Conservation (phyloP, 2,329 filamentous ascomycete genomes). For the Hypoxylon sp. region DNA sequence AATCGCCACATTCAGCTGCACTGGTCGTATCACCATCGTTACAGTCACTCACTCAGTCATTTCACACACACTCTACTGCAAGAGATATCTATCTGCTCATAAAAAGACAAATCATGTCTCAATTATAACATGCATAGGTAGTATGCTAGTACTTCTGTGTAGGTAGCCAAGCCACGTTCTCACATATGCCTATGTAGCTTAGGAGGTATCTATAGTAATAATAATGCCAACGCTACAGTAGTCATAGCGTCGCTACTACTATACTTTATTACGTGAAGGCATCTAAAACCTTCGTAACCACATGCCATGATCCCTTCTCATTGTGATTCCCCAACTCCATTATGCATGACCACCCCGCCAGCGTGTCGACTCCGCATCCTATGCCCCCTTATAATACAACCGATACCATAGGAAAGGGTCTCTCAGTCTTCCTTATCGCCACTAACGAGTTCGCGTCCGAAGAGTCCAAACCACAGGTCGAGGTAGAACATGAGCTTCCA, state of each 20-base stretch:
- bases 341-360: constrained; percentile 2
- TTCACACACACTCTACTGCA: too few relatives aligned
- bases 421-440: constrained; percentile 66
- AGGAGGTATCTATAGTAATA: constrained; percentile 25
- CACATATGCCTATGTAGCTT: too few relatives aligned
- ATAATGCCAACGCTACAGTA: constrained; percentile 1
- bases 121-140: too few relatives aligned
- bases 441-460: constrained; percentile 65
- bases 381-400: background rate
- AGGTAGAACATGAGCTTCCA: constrained; percentile 73
- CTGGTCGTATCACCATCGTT: too few relatives aligned
- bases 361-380: background rate
- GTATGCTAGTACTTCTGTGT: constrained; percentile 12
- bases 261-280: constrained; percentile 10
- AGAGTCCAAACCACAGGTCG: constrained; percentile 65
- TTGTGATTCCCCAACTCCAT: constrained; percentile 18
- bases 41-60: too few relatives aligned
- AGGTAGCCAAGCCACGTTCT: too few relatives aligned
- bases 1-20: too few relatives aligned
- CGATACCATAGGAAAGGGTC: too few relatives aligned
- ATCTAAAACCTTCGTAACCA: background rate
- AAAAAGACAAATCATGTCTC: too few relatives aligned
- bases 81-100: too few relatives aligned
- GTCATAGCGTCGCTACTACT: constrained; percentile 11
- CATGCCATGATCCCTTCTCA: background rate